Evolutionary conservation across 2,329 filamentous ascomycete species (phyloP), one percentile per base, ranked within the genome.

Genomic region (Xylaria sp.): DNA sequence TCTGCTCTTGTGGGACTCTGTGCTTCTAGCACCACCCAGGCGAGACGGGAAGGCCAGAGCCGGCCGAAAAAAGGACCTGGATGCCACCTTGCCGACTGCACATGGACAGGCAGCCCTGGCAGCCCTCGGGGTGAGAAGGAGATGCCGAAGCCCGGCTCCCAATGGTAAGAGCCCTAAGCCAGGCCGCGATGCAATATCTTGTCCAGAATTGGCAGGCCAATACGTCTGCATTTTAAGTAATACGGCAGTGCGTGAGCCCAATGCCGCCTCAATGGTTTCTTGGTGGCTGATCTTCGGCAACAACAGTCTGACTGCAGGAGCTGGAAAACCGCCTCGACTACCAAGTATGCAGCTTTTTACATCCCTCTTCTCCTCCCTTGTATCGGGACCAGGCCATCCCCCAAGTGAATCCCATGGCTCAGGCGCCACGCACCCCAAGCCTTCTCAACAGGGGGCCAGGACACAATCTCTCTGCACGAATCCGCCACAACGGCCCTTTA

Each of bases 71-170:
- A 52, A 55, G 28, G 43, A 17, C 58, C 45, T 59, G 23, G 14
- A 61, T 64, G 52, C 23, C 33, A 61, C 57, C 47, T 57, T 43
- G 40, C 47, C 37, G 40, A 42, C 50, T 52, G 61, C 60, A 57
- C 60, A 53, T 57, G 51, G 47, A 50, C 53, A 55, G 23, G 17
- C 52, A 53, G 53, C 54, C 63, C 56, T 63, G 40, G 54, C 62
- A 49, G 43, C 37, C 43, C 46, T 52, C 21, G 50, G 55, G 19
- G 60, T 37, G 57, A 58, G 57, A 46, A 58, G 59, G 54, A 64
- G 25, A 61, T 64, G 64, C 64, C 64, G 64, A 66, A 64, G 57
- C 11, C 57, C 61, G 57, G 61, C 50, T 61, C 51, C 57, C 61
- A 61, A 64, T 63, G 56, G 56, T 59, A 63, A 57, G 57, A 33